phyloP scores from a whole-genome alignment of 345 rosid genomes.

The Gossypium herbaceum region DNA sequence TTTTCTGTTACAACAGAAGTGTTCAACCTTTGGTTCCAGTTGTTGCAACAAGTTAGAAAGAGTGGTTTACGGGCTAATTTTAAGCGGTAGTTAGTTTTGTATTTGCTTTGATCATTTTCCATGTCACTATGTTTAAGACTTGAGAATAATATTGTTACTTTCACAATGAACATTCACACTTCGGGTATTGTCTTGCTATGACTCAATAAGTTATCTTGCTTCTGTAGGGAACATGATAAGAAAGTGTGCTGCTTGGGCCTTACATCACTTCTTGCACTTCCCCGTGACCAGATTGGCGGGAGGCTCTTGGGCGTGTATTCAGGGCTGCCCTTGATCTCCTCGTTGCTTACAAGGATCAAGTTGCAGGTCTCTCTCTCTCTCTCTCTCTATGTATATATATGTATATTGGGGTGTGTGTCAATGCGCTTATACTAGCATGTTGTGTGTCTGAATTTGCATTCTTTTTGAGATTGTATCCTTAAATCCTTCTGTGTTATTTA shows the following conservation, averaged over 20 bases:
- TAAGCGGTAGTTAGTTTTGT: conserved; percentile 48
- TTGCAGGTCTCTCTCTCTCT: conserved; percentile 55
- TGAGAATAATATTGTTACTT: neutral
- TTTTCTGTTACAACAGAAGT: conserved; percentile 72
- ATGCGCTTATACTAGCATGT: neutral
- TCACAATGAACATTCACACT: neutral
- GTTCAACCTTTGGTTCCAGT: conserved; percentile 90
- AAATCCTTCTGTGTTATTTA: neutral
- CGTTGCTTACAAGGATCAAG: conserved; percentile 87
- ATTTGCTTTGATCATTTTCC: neutral
- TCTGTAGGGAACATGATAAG: conserved; percentile 84
- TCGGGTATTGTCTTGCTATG: conserved; percentile 1
- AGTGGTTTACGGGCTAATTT: conserved; percentile 76
- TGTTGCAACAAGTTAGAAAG: conserved; percentile 87
- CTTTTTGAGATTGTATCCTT: neutral
- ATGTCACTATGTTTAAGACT: neutral
- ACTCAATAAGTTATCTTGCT: conserved; percentile 20
- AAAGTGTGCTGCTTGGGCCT: conserved; percentile 97
- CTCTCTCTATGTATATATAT: neutral
- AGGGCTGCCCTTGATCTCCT: conserved; percentile 82
- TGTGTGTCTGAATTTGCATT: neutral
- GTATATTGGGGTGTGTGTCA: neutral
- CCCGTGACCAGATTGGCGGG: conserved; percentile 81
- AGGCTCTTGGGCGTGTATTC: conserved; percentile 83
- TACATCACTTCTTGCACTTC: conserved; percentile 78